Conservation (phyloP, 164 flowering plant species). For the Malania oleifera region DNA sequence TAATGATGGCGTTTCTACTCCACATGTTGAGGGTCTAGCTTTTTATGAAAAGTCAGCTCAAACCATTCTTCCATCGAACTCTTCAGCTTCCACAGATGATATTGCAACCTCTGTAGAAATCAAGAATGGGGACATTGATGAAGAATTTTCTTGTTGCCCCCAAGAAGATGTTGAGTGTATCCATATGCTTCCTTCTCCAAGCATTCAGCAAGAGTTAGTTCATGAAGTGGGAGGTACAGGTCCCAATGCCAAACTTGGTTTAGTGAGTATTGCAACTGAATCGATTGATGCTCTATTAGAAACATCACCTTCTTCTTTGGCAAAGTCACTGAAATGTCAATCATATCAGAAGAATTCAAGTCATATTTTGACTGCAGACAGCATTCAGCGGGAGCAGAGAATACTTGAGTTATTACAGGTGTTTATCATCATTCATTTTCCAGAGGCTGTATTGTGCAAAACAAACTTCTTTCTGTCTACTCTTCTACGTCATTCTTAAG, state of each 20-base stretch:
- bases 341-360: slow-evolving; percentile 41
- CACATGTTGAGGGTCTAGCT: slow-evolving; percentile 13
- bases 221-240: slow-evolving; percentile 16
- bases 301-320: slow-evolving; percentile 14
- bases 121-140: slow-evolving; percentile 14
- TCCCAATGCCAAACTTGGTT: slow-evolving; percentile 23
- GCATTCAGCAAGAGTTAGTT: slow-evolving; percentile 15
- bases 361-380: slow-evolving; percentile 30
- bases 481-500: not conserved
- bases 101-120: slow-evolving; percentile 9
- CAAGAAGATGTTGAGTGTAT: slow-evolving; percentile 19
- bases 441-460: not conserved
- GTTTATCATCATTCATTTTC: not conserved
- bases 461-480: not conserved
- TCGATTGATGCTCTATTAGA: slow-evolving; percentile 20
- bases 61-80: slow-evolving; percentile 15
- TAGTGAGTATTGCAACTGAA: slow-evolving; percentile 17
- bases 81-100: slow-evolving; percentile 24
- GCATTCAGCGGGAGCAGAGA: slow-evolving; percentile 50
- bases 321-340: slow-evolving; percentile 24
- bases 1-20: slow-evolving; percentile 12
- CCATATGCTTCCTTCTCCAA: slow-evolving; percentile 14
- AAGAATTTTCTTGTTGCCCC: slow-evolving; percentile 16
- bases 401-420: slow-evolving; percentile 67
- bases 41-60: slow-evolving; percentile 22